Conservation (phyloP, 306 rosid species). For the apple (Malus domestica) region DNA sequence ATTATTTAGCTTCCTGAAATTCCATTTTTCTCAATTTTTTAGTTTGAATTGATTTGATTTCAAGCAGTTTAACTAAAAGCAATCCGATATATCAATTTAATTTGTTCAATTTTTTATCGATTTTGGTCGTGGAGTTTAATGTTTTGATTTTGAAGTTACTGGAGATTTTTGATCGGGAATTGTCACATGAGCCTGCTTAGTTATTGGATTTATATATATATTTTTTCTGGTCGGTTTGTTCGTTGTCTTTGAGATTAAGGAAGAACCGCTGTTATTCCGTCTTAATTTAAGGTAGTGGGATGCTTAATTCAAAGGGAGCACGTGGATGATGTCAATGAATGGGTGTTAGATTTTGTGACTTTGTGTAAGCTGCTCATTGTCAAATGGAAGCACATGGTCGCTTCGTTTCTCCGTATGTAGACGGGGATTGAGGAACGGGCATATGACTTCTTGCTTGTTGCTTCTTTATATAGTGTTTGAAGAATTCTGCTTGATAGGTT, state of each 20-base stretch:
- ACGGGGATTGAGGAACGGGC: slow-evolving; percentile 21
- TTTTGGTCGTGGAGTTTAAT: not conserved
- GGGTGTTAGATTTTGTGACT: not conserved
- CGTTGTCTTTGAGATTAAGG: slow-evolving; percentile 16
- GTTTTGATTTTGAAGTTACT: not conserved
- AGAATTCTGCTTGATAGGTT: slow-evolving; percentile 13
- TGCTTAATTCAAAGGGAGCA: slow-evolving; percentile 8
- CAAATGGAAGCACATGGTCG: slow-evolving; percentile 32
- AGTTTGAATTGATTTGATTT: not conserved
- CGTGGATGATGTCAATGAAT: slow-evolving; percentile 2
- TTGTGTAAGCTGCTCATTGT: slow-evolving; percentile 9
- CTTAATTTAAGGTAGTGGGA: not conserved
- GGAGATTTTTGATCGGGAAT: not conserved
- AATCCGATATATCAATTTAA: not conserved
- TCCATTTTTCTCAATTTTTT: not conserved
- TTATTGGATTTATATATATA: not conserved
- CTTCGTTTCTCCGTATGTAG: slow-evolving; percentile 19
- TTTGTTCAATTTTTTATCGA: not conserved
- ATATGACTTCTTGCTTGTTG: slow-evolving; percentile 33
- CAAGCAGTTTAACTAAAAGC: not conserved
- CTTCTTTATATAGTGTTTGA: slow-evolving; percentile 15
- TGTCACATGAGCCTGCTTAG: slow-evolving; percentile 16
- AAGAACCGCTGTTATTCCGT: slow-evolving; percentile 14
- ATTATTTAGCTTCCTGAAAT: not conserved
- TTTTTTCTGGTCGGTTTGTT: not conserved